Evolutionary conservation across 208 protist species (phyloP), one percentile per base, ranked within the genome.

Genomic region (Trypanosoma conorhini): DNA sequence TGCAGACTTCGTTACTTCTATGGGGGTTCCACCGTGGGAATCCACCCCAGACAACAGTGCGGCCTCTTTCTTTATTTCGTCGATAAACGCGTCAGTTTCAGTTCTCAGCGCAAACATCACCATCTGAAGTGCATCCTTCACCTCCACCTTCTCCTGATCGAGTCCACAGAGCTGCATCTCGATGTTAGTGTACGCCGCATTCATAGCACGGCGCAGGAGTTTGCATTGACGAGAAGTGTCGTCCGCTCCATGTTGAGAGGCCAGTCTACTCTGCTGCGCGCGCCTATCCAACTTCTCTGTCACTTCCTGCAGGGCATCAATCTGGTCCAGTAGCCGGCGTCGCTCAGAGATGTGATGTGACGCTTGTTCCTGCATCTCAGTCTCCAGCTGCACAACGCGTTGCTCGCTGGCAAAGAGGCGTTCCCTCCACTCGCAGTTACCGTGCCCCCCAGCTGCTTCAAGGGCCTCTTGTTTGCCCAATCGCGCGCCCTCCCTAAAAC

Each of bases 201-300:
- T 92, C 66, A 92, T 55, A 24, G 72, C 75, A 35, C 84, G 79
- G 48, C 82, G 77, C 5, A 93, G 66, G 4, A 71, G 63, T 54
- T 86, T 85, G 65, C 82, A 80, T 64, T 82, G 77, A 44, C 71
- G 62, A 33, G 62, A 48, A 46, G 62, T 66, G 21, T 54, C 79
- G 19, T 68, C 46, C 5, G 50, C n/a, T 2, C 61, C 50, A 44
- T 33, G 9, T 56, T 81, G 77, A 46, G 70, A 66, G 1, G 69
- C 62, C 22, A 74, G 62, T 9, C 73, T 75, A 7, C 54, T 65
- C 24, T 58, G 59, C 24, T 72, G 65, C 51, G 77, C 59, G 38
- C 79, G 57, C 50, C 68, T 61, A 57, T 84, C 64, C 55, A 86
- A 56, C 40, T 72, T 81, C 30, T 76, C 72, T 46, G 68, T 78